Percentiles rank a stretch among this genome's conserved stretches.
phyloP scores from a whole-genome alignment of 2,329 filamentous ascomycete genomes.

The Calonectria pteridis region DNA sequence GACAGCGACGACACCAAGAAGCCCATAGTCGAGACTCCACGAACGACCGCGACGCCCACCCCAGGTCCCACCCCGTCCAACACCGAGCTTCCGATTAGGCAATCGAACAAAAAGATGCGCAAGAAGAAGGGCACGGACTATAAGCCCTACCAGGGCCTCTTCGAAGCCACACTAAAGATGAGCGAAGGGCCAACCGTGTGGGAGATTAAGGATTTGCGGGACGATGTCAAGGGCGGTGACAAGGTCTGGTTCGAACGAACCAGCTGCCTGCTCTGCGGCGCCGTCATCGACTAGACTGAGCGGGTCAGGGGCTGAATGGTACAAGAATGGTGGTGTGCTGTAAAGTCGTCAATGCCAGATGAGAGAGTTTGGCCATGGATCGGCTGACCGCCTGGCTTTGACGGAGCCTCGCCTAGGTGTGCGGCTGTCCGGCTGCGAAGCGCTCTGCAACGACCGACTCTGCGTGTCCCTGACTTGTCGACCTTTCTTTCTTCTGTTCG shows the following conservation, averaged over 20 bases:
- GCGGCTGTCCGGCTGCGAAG: background rate
- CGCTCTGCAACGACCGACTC: background rate
- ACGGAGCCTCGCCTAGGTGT: background rate
- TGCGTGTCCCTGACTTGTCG: constrained; percentile 13
- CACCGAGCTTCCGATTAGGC: constrained; percentile 41
- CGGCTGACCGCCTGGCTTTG: background rate
- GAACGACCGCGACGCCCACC: constrained; percentile 48
- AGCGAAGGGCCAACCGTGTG: constrained; percentile 62
- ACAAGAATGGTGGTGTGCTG: background rate
- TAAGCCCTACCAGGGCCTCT: constrained; percentile 65
- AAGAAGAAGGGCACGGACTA: constrained; percentile 53
- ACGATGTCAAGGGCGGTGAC: constrained; percentile 60
- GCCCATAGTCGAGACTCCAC: constrained; percentile 45
- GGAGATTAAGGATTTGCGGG: constrained; percentile 65
- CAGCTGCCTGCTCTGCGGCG: constrained; percentile 63
- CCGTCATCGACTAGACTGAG: constrained; percentile 57
- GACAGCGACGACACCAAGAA: constrained; percentile 55
- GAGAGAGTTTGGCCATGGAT: background rate
- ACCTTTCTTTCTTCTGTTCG: constrained; percentile 36
- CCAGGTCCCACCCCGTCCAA: constrained; percentile 46
- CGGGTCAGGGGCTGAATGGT: background rate
- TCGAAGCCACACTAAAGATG: constrained; percentile 63
- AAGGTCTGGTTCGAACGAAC: constrained; percentile 66
- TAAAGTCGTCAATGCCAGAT: background rate
- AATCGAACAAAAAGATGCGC: constrained; percentile 50